Evolutionary conservation across 2,329 filamentous ascomycete species (phyloP).

Genomic region (Calonectria honghensis): DNA sequence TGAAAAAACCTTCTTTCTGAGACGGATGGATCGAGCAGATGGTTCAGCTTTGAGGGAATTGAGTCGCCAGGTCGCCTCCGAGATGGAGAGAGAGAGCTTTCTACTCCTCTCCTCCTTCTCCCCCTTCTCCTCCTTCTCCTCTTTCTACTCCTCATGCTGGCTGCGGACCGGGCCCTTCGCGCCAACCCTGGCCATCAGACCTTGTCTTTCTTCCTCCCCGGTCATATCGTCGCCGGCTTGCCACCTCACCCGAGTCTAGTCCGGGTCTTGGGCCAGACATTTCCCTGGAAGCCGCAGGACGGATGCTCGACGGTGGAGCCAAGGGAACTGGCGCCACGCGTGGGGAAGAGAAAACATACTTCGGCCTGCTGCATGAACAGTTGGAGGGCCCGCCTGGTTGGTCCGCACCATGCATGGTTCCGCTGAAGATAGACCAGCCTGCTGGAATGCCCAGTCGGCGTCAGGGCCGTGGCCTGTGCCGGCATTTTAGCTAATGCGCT

Average conservation of each 20-base stretch:
- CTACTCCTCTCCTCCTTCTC: background rate
- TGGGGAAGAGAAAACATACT: conserved; percentile 11
- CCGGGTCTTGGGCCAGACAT: background rate
- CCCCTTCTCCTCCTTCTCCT: background rate
- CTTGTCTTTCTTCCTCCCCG: conserved; percentile 9
- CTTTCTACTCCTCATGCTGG: background rate
- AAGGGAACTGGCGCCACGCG: conserved; percentile 7
- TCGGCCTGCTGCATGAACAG: conserved; percentile 37
- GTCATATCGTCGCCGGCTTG: conserved; percentile 16
- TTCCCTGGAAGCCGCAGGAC: conserved; percentile 7
- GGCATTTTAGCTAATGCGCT: conserved; percentile 28
- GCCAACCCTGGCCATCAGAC: conserved; percentile 8
- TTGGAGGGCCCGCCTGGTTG: conserved; percentile 22
- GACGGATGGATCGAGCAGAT: background rate
- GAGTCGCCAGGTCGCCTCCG: conserved; percentile 2
- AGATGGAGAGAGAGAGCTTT: background rate
- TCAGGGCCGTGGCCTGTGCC: conserved; percentile 18
- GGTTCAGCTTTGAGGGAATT: conserved; percentile 33
- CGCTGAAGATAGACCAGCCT: conserved; percentile 6
- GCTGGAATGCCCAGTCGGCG: conserved; percentile 27
- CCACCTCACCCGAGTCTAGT: conserved; percentile 27
- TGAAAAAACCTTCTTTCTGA: background rate
- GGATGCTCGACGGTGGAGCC: conserved; percentile 11
- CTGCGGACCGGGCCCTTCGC: conserved; percentile 1
- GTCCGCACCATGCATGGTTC: conserved; percentile 1